Evolutionary conservation across 2,329 filamentous ascomycete species (phyloP).

Genomic region (Zalaria obscura): DNA sequence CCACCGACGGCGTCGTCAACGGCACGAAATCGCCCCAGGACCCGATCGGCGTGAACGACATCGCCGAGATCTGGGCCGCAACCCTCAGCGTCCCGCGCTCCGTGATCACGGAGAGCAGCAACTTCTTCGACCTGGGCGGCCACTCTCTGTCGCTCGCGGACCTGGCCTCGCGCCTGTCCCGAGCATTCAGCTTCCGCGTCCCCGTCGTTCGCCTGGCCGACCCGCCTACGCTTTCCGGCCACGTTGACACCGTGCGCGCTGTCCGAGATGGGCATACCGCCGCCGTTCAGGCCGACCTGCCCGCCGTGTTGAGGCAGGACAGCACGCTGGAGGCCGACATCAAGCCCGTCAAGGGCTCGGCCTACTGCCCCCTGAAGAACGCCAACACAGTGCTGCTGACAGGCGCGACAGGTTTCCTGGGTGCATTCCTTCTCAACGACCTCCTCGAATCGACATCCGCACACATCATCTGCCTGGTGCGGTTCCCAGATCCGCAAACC

Average conservation of each 20-base stretch:
- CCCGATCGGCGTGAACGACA: slow-evolving; percentile 50
- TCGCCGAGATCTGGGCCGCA: slow-evolving; percentile 59
- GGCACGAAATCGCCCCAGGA: slow-evolving; percentile 41
- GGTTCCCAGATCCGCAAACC: slow-evolving; percentile 52
- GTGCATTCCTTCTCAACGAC: slow-evolving; percentile 58
- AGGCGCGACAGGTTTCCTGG: slow-evolving; percentile 62
- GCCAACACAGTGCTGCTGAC: slow-evolving; percentile 59
- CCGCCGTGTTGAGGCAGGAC: slow-evolving; percentile 53
- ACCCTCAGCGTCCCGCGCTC: slow-evolving; percentile 50
- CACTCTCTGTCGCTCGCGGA: slow-evolving; percentile 69
- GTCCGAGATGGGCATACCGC: slow-evolving; percentile 60
- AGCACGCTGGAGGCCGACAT: slow-evolving; percentile 58
- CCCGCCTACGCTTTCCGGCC: slow-evolving; percentile 56
- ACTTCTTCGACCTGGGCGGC: slow-evolving; percentile 70
- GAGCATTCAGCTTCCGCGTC: slow-evolving; percentile 58
- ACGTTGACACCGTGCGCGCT: slow-evolving; percentile 55
- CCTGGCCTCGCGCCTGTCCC: slow-evolving; percentile 54
- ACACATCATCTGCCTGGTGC: slow-evolving; percentile 57
- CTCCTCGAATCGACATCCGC: slow-evolving; percentile 55
- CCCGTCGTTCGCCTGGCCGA: slow-evolving; percentile 58
- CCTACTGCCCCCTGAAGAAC: slow-evolving; percentile 45
- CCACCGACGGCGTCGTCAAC: slow-evolving; percentile 19
- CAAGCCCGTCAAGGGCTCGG: slow-evolving; percentile 33
- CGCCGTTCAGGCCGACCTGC: slow-evolving; percentile 61
- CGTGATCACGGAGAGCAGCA: slow-evolving; percentile 53